Evolutionary conservation across 2,329 filamentous ascomycete genomes (phyloP).

Genomic region (Aspergillus aculeatus): DNA sequence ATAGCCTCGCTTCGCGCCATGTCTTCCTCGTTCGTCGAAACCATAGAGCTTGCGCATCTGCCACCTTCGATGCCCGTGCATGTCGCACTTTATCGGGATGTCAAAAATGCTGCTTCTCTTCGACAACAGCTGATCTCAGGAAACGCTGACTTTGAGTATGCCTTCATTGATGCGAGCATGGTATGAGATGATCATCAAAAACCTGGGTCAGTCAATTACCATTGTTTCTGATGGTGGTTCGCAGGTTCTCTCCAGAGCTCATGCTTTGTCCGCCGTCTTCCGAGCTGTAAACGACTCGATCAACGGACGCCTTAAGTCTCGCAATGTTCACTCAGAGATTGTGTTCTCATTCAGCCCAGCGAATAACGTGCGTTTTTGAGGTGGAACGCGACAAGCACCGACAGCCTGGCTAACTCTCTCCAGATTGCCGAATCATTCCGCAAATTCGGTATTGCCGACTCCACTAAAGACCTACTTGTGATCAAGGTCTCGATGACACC

Average conservation of each 20-base stretch:
- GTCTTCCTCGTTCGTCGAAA: slow-evolving; percentile 53
- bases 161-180: slow-evolving; percentile 81
- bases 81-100: slow-evolving; percentile 70
- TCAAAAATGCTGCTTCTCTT: slow-evolving; percentile 75
- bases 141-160: slow-evolving; percentile 86
- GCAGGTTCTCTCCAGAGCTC: slow-evolving; percentile 68
- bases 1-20: slow-evolving; percentile 15
- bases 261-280: slow-evolving; percentile 73
- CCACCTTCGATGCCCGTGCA: slow-evolving; percentile 67
- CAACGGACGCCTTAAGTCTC: slow-evolving; percentile 66
- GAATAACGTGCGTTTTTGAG: slow-evolving; percentile 66
- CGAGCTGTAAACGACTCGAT: slow-evolving; percentile 69
- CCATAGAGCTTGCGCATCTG: slow-evolving; percentile 72
- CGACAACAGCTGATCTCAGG: slow-evolving; percentile 80
- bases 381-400: slow-evolving; percentile 8
- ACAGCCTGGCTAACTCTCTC: slow-evolving; percentile 17
- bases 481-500: slow-evolving; percentile 69
- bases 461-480: slow-evolving; percentile 70
- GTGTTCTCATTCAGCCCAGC: slow-evolving; percentile 77
- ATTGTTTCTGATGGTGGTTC: slow-evolving; percentile 8
- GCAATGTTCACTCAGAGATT: slow-evolving; percentile 85
- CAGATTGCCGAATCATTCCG: slow-evolving; percentile 92
- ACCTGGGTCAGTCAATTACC: neutral
- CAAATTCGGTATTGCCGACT: slow-evolving; percentile 74
- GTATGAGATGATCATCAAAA: slow-evolving; percentile 46